Evolutionary conservation across 139 green algal species (phyloP).

Genomic region (Pleodorina starrii): DNA sequence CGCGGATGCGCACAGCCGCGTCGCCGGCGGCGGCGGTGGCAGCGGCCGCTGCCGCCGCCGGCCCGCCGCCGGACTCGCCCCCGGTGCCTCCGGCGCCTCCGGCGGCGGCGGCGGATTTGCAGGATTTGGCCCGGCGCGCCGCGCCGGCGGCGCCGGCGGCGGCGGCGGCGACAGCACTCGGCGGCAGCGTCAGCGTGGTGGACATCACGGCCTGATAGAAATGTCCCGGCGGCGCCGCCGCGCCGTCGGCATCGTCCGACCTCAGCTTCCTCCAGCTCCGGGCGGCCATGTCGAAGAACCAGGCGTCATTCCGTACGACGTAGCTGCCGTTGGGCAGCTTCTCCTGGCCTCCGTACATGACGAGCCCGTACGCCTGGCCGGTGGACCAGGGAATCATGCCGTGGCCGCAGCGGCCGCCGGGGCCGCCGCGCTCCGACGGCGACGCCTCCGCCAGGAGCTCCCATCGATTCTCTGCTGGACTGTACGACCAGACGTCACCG

Average conservation of each 20-base stretch:
- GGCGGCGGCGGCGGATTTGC: too few species aligned
- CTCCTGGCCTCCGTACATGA: conserved; percentile 40
- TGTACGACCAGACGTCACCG: conserved; percentile 58
- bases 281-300: conserved; percentile 47
- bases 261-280: conserved; percentile 19
- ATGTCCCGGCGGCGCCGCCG: background rate
- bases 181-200: background rate
- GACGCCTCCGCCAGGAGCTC: conserved; percentile 32
- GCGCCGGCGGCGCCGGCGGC: background rate
- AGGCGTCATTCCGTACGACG: conserved; percentile 6
- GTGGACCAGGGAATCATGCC: background rate
- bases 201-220: conserved; percentile 36
- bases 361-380: background rate
- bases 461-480: background rate
- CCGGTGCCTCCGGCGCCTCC: too few species aligned
- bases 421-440: background rate
- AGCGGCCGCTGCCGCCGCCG: too few species aligned
- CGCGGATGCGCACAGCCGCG: background rate
- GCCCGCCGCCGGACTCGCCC: background rate
- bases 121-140: background rate
- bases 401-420: conserved; percentile 29
- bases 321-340: background rate
- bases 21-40: too few species aligned
- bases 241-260: background rate
- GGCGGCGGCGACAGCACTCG: background rate